Conservation (phyloP, 2,329 filamentous ascomycete species). For the Fusarium sulawesiense region DNA sequence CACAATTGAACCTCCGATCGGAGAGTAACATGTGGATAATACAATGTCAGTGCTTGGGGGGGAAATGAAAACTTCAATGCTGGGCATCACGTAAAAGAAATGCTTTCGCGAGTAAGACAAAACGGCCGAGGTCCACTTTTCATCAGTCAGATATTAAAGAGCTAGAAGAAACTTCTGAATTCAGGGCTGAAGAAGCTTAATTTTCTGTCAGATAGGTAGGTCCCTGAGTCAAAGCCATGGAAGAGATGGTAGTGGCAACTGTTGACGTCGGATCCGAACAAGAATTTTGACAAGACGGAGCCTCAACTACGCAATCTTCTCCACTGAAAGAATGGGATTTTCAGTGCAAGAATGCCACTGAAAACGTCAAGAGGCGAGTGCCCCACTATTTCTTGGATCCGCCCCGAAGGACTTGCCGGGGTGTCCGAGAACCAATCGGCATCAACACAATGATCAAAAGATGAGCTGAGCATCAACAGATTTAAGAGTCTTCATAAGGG, state of each 20-base stretch:
- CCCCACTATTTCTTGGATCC: constrained; percentile 9
- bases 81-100: constrained; percentile 44
- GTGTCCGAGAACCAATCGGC: constrained; percentile 32
- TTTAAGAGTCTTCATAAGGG: constrained; percentile 4
- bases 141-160: background rate
- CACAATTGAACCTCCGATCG: constrained; percentile 22
- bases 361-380: constrained; percentile 4
- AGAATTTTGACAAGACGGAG: background rate
- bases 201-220: no score
- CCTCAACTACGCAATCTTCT: background rate
- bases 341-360: background rate
- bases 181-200: background rate
- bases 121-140: constrained; percentile 19
- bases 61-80: constrained; percentile 9
- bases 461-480: background rate
- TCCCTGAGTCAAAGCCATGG: no score
- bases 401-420: constrained; percentile 33
- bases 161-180: no score
- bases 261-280: background rate
- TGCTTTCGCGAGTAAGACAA: constrained; percentile 8
- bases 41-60: background rate
- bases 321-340: background rate
- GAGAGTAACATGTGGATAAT: background rate
- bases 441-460: background rate
- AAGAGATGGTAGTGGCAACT: background rate